These are phyloP conservation scores for Fraxinus excelsior DNA, from an alignment of 257 asterid genomes.

Conservation along the genomic window DNA sequence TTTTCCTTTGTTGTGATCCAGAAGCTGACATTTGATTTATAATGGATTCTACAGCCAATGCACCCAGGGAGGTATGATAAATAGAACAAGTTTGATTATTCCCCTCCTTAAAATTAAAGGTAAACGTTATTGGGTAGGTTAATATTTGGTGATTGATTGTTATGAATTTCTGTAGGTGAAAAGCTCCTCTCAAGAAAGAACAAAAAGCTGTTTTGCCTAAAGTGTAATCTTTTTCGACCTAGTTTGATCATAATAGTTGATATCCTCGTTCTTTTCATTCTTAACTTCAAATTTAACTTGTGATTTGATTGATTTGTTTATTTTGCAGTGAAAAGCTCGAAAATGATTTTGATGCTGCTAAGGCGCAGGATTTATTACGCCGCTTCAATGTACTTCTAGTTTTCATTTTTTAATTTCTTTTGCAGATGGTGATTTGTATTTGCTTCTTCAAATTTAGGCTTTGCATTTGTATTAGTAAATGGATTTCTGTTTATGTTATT, in stretches of 20 bases:
- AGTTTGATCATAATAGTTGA: not conserved
- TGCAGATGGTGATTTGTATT: not conserved
- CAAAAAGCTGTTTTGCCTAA: slow-evolving; percentile 51
- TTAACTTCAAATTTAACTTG: not conserved
- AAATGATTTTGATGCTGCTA: slow-evolving; percentile 53
- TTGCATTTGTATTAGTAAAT: too few relatives aligned
- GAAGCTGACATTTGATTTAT: not conserved
- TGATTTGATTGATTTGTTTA: slow-evolving; percentile 6
- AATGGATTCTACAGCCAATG: slow-evolving; percentile 33
- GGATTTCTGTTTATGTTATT: too few relatives aligned
- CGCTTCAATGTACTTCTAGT: slow-evolving; percentile 51
- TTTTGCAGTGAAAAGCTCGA: slow-evolving; percentile 67
- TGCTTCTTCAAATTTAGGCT: not conserved
- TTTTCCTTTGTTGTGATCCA: not conserved
- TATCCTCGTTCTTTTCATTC: not conserved
- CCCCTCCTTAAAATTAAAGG: not conserved
- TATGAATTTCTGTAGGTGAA: slow-evolving; percentile 42
- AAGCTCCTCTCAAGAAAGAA: slow-evolving; percentile 73
- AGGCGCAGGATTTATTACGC: slow-evolving; percentile 65
- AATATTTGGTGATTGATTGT: slow-evolving; percentile 1
- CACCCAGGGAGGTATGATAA: slow-evolving; percentile 39
- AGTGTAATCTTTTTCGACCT: slow-evolving; percentile 47
- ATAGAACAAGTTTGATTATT: not conserved
- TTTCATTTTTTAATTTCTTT: slow-evolving; percentile 1
- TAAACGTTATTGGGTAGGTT: slow-evolving; percentile 1